Evolutionary conservation across 73 alveolate species (phyloP).

Genomic region (Paramecium primaurelia): DNA sequence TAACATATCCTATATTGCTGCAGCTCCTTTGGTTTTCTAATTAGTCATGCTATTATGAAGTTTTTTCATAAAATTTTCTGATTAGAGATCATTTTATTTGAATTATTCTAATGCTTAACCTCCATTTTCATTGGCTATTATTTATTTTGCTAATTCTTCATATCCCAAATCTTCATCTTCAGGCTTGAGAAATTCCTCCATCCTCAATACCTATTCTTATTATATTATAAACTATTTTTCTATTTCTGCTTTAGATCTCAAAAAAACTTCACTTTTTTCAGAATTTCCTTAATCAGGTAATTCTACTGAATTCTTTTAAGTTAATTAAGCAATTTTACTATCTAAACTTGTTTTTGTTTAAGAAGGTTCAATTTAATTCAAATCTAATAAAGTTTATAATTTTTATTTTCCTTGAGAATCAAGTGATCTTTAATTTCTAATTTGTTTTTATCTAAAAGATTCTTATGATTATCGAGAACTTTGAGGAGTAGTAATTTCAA

Average conservation of each 20-base stretch:
- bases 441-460: not conserved
- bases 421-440: not conserved
- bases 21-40: not conserved
- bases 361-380: not conserved
- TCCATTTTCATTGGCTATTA: not conserved
- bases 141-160: conserved; percentile 4
- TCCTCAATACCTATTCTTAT: not conserved
- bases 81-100: not conserved
- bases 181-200: not conserved
- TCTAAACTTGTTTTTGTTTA: not conserved
- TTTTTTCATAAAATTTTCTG: not conserved
- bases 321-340: not conserved
- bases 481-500: not conserved
- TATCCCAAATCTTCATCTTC: not conserved
- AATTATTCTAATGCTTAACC: not conserved
- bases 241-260: not conserved
- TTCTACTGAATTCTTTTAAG: not conserved
- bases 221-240: not conserved
- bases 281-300: not conserved
- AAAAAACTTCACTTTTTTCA: not conserved
- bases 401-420: not conserved
- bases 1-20: not conserved
- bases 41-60: not conserved
- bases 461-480: not conserved
- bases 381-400: not conserved